These are phyloP conservation scores for Podaxis sp. DNA, from an alignment of 768 basidiomycete species.

Conservation along the genomic window DNA sequence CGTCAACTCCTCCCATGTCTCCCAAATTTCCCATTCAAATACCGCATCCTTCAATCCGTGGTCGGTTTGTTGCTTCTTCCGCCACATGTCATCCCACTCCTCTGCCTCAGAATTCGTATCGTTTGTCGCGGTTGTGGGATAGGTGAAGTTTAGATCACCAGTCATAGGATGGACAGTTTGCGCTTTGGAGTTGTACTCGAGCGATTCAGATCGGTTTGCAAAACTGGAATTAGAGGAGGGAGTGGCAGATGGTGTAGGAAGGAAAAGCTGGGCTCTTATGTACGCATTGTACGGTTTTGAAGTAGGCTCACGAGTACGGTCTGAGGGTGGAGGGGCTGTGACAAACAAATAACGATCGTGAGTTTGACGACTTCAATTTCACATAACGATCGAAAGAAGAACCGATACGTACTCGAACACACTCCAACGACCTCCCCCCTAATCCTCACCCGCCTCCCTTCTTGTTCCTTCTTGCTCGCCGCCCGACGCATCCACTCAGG, in stretches of 20 bases:
- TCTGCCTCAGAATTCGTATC: slow-evolving; percentile 1
- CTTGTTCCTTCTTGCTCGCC: background rate
- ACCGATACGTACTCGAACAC: slow-evolving; percentile 34
- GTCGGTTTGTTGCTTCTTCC: slow-evolving; percentile 37
- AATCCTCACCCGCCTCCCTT: slow-evolving; percentile 19
- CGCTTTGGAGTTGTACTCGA: background rate
- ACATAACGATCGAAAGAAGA: background rate
- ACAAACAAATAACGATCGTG: background rate
- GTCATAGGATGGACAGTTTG: slow-evolving; percentile 1
- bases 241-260: slow-evolving; percentile 18
- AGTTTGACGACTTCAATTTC: background rate
- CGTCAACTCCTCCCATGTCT: slow-evolving; percentile 43
- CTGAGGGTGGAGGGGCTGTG: slow-evolving; percentile 43
- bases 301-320: slow-evolving; percentile 18
- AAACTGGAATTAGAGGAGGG: background rate
- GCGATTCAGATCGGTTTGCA: background rate
- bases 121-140: background rate
- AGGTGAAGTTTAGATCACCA: slow-evolving; percentile 7
- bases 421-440: slow-evolving; percentile 36
- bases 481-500: slow-evolving; percentile 9
- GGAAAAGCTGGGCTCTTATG: slow-evolving; percentile 42
- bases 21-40: slow-evolving; percentile 42
- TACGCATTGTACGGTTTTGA: slow-evolving; percentile 37
- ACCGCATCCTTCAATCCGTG: slow-evolving; percentile 38
- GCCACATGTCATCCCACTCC: slow-evolving; percentile 29